A percentile compares a stretch with the other conserved stretches of the same genome.
Conservation (phyloP, 768 basidiomycete genomes). For the Tylopilus plumbeoviolaceoides region DNA sequence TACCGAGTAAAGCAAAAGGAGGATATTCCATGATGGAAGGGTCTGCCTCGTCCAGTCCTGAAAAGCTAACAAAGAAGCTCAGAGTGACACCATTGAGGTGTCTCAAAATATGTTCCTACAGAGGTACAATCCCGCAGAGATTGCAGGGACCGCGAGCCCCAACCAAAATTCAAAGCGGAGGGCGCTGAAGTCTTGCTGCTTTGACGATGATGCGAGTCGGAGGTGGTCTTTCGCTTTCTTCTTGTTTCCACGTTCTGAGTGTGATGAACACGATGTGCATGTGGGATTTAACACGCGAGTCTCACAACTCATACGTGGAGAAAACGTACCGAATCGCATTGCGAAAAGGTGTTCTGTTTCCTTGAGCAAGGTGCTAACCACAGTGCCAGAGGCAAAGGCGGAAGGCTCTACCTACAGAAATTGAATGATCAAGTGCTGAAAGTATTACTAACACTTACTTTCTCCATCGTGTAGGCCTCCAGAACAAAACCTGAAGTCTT, state of each 20-base stretch:
- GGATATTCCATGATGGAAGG: conserved; percentile 66
- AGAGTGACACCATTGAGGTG: neutral
- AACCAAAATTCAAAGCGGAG: conserved; percentile 72
- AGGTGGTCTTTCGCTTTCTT: conserved; percentile 73
- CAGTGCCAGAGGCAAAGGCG: conserved; percentile 59
- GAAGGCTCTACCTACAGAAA: conserved; percentile 58
- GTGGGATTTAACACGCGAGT: neutral
- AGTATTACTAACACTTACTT: conserved; percentile 37
- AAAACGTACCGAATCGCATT: conserved; percentile 63
- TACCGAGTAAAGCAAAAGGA: conserved; percentile 77
- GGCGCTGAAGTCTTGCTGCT: conserved; percentile 64
- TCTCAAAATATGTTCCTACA: conserved; percentile 18
- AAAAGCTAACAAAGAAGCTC: conserved; percentile 41
- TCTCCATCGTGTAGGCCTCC: conserved; percentile 77
- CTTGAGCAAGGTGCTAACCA: conserved; percentile 62
- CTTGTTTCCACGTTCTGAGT: conserved; percentile 60
- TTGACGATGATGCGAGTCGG: conserved; percentile 46
- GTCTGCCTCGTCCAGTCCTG: conserved; percentile 44
- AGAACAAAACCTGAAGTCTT: conserved; percentile 69
- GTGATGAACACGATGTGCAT: neutral
- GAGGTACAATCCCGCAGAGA: conserved; percentile 64
- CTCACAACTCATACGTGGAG: neutral
- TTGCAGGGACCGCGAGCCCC: conserved; percentile 68
- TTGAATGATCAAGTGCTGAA: neutral
- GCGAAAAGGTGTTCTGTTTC: conserved; percentile 79